Evolutionary conservation across 306 rosid genomes (phyloP).

Genomic region (Lotus japonicus): DNA sequence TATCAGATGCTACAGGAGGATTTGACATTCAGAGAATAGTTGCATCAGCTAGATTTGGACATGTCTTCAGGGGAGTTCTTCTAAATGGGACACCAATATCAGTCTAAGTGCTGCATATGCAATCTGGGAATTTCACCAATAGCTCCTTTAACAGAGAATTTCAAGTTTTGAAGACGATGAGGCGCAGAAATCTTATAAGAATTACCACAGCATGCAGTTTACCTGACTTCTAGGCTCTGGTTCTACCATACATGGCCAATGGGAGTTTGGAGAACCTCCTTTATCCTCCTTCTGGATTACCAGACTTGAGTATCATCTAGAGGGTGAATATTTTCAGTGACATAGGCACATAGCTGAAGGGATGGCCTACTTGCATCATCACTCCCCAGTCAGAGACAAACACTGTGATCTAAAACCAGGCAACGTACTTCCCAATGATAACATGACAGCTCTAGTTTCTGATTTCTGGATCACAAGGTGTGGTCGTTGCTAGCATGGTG

Average conservation of each 20-base stretch:
- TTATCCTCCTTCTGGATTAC: too few relatives aligned
- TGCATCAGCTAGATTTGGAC: conserved; percentile 62
- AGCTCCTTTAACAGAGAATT: conserved; percentile 26
- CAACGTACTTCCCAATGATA: conserved; percentile 67
- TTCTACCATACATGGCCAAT: too few relatives aligned
- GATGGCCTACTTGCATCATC: conserved; percentile 34
- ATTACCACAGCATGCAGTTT: too few relatives aligned
- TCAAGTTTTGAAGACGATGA: too few relatives aligned
- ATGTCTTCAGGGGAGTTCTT: conserved; percentile 54
- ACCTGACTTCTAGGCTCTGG: too few relatives aligned
- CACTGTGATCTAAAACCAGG: conserved; percentile 73
- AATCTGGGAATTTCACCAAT: conserved; percentile 57
- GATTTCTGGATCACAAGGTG: conserved; percentile 65
- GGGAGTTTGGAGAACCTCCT: too few relatives aligned
- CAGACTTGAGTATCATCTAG: too few relatives aligned
- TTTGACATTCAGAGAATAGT: conserved; percentile 33
- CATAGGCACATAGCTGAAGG: too few relatives aligned
- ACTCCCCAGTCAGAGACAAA: conserved; percentile 62
- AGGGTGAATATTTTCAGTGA: too few relatives aligned
- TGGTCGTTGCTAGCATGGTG: conserved; percentile 47
- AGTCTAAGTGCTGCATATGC: conserved; percentile 54
- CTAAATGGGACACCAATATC: conserved; percentile 48
- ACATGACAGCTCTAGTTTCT: conserved; percentile 69
- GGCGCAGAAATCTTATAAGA: too few relatives aligned
- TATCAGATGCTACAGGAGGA: conserved; percentile 38